Base-by-base conservation (phyloP, 352 stramenopile genomes). In the Phytophthora hibernalis region DNA sequence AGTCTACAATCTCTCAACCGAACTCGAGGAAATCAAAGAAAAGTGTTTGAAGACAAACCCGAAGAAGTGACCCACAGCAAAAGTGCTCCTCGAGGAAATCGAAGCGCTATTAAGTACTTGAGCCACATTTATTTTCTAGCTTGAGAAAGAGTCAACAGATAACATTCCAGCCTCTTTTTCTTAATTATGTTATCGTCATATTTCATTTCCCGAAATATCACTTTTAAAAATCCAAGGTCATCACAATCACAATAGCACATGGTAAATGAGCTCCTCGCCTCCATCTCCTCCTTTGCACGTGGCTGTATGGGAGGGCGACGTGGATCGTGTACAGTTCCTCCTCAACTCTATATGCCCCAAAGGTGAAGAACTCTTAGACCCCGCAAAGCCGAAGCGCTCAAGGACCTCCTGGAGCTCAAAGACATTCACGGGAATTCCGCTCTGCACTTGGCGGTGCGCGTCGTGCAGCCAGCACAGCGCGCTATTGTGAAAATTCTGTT, bases 241-340 rank as follows among this genome's bases (percentile, higher is more conserved):
- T 33, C 28, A 40, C 12, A 40, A 40, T 40, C 33, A 40, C 33
- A 40, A 40, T 40, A 40, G n/a, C 33, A 40, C 1, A 2, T 16
- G 7, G 18, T n/a, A 21, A n/a, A 43, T 44, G 37, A 44, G 37
- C 16, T 44, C 13, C 18, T 44, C 37, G 15, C 8, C 33, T 48
- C 28, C 21, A 8, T 58, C 67, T 30, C 74, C 76, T 18, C 72
- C 70, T 52, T 79, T 91, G 42, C 85, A 93, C 51, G 80, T 81
- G n/a, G 83, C 83, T 6, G 65, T 92, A 12, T 93, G 85, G 87
- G 83, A 90, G 33, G 87, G 87, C 38, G 76, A 90, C 56, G 43
- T 80, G 16, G 64, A 66, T 21, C 61, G 60, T 21, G 59, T 87
- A 13, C 62, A 13, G 69, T 5, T 26, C 37, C 18, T 93, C 0